These are phyloP conservation scores for Phialophora macrospora DNA, from an alignment of 2,329 filamentous ascomycete genomes.

Conservation along the genomic window DNA sequence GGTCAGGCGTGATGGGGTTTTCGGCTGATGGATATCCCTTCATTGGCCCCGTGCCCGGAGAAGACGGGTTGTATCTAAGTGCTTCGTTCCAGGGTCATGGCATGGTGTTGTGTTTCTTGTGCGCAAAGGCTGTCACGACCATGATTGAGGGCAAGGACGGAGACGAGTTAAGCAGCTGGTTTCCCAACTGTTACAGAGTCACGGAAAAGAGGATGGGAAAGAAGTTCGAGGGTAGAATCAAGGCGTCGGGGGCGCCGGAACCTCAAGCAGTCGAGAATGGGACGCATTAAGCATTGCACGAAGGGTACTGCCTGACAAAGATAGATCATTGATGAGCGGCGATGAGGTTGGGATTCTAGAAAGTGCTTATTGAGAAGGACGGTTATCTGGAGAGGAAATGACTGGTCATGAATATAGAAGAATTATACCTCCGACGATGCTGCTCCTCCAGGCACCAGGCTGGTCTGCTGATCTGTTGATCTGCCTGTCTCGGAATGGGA, in stretches of 20 bases:
- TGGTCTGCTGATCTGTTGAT: neutral
- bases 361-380: neutral
- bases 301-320: neutral
- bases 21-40: constrained; percentile 60
- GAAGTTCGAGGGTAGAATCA: constrained; percentile 27
- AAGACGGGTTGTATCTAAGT: constrained; percentile 40
- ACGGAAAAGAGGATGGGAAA: constrained; percentile 32
- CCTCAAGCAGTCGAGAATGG: constrained; percentile 11
- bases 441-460: neutral
- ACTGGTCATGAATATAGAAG: neutral
- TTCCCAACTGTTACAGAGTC: constrained; percentile 33
- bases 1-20: constrained; percentile 64
- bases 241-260: constrained; percentile 20
- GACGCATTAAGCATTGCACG: neutral
- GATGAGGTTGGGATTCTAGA: neutral
- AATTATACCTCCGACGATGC: neutral
- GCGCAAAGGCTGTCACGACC: constrained; percentile 29
- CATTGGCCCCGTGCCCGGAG: constrained; percentile 54
- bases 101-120: constrained; percentile 37
- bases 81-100: constrained; percentile 37
- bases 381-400: neutral
- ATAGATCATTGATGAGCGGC: neutral
- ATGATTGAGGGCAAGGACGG: constrained; percentile 31
- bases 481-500: neutral
- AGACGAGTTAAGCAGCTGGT: constrained; percentile 30